phyloP scores from a whole-genome alignment of 1,284 basidiomycete species.

The Xerocomus amazonicus region DNA sequence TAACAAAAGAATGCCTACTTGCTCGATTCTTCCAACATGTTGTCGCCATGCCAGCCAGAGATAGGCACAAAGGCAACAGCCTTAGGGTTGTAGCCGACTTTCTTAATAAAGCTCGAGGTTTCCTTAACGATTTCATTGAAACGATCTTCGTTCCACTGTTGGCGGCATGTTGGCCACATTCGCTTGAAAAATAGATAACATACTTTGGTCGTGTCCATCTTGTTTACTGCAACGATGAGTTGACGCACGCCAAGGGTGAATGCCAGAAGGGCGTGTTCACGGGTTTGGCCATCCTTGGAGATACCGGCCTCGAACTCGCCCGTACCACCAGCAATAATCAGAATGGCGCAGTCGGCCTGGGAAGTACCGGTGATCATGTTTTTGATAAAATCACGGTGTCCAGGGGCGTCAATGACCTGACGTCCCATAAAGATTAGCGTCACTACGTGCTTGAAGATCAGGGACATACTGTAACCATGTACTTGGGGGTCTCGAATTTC shows the following conservation, averaged over 20 bases:
- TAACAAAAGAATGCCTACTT: constrained; percentile 57
- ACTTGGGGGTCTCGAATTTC: constrained; percentile 99
- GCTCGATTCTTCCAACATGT: constrained; percentile 98
- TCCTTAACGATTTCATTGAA: constrained; percentile 99
- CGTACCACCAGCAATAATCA: constrained; percentile 98
- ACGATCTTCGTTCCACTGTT: constrained; percentile 95
- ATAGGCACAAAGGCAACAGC: constrained; percentile 98
- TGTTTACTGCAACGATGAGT: constrained; percentile 99
- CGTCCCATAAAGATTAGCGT: constrained; percentile 11
- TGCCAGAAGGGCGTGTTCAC: constrained; percentile 99
- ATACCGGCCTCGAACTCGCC: constrained; percentile 99
- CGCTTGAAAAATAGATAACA: neutral
- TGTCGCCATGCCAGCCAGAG: constrained; percentile 99
- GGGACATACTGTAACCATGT: constrained; percentile 74
- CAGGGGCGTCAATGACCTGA: constrained; percentile 96
- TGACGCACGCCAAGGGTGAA: constrained; percentile 99
- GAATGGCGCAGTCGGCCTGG: constrained; percentile 98
- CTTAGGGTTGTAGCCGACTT: constrained; percentile 99
- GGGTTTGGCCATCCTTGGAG: constrained; percentile 99
- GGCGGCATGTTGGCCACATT: constrained; percentile 8
- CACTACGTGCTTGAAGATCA: neutral
- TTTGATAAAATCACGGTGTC: constrained; percentile 99
- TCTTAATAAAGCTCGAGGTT: constrained; percentile 99
- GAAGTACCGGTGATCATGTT: constrained; percentile 99
- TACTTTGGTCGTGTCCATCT: constrained; percentile 98